phyloP scores from a whole-genome alignment of 208 protist genomes.

The Acanthamoeba polyphaga region DNA sequence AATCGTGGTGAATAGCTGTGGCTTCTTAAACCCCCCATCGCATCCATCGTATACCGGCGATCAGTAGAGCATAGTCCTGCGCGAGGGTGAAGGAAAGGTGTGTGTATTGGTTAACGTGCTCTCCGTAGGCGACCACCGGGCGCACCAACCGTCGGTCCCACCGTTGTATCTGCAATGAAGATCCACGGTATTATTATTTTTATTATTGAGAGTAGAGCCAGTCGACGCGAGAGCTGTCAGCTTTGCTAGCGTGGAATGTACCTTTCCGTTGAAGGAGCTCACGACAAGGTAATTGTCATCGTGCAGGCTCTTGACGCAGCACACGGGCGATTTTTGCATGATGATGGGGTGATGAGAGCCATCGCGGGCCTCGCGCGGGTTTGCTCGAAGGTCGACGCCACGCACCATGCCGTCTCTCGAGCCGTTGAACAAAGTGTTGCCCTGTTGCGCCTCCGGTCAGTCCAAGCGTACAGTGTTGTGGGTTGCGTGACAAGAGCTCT shows the following conservation, averaged over 20 bases:
- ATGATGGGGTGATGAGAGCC: slow-evolving; percentile 17
- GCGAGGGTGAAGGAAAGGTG: slow-evolving; percentile 56
- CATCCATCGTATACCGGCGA: background rate
- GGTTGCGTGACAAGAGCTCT: background rate
- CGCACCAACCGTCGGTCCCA: slow-evolving; percentile 35
- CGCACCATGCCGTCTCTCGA: slow-evolving; percentile 46
- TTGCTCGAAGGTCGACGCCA: slow-evolving; percentile 27
- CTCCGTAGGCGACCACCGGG: background rate
- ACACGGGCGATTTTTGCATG: background rate
- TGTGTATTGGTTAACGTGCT: slow-evolving; percentile 53
- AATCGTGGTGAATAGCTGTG: no score
- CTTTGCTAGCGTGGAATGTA: background rate
- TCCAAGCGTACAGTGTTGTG: background rate
- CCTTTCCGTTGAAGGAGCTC: slow-evolving; percentile 62
- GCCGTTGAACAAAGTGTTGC: slow-evolving; percentile 34
- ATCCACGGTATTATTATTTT: no score
- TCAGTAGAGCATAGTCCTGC: slow-evolving; percentile 45
- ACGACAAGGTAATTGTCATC: slow-evolving; percentile 72
- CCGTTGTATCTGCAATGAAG: background rate
- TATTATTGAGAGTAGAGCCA: no score
- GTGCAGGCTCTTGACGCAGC: slow-evolving; percentile 27
- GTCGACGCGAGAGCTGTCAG: background rate
- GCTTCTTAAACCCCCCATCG: no score
- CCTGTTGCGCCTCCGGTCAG: background rate
- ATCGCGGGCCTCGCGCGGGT: slow-evolving; percentile 27